A percentile compares a stretch with the other conserved stretches of the same genome.
These are phyloP conservation scores for Microthlaspi erraticum DNA, from an alignment of 345 rosid genomes.

Conservation along the genomic window DNA sequence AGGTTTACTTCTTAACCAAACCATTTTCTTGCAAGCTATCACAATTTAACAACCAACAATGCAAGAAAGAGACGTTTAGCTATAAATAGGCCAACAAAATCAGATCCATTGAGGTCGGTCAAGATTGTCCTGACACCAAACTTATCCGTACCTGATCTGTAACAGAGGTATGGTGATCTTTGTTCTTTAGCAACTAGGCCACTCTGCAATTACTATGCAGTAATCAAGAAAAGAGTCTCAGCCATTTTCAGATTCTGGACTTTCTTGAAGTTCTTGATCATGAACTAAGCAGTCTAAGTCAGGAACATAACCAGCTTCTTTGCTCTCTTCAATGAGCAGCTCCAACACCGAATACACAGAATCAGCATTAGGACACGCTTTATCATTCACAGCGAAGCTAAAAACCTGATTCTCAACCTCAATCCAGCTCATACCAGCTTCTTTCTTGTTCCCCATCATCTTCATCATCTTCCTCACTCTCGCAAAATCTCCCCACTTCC, in stretches of 20 bases:
- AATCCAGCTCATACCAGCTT: constrained; percentile 88
- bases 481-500: constrained; percentile 75
- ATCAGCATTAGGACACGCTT: constrained; percentile 48
- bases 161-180: constrained; percentile 22
- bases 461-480: constrained; percentile 68
- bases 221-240: background rate
- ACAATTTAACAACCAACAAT: constrained; percentile 5
- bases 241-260: constrained; percentile 21
- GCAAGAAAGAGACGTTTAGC: background rate
- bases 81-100: constrained; percentile 32
- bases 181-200: constrained; percentile 24
- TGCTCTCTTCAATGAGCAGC: constrained; percentile 57
- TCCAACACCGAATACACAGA: constrained; percentile 55
- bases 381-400: constrained; percentile 66
- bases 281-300: constrained; percentile 51
- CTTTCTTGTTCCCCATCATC: constrained; percentile 67
- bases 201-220: constrained; percentile 23
- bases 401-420: constrained; percentile 62
- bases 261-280: constrained; percentile 48
- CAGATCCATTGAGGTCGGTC: background rate
- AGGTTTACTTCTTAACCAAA: constrained; percentile 22
- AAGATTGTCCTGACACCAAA: constrained; percentile 22
- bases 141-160: constrained; percentile 28
- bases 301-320: constrained; percentile 60
- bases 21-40: constrained; percentile 12